Percentiles rank a stretch among this genome's conserved stretches.
phyloP scores from a whole-genome alignment of 1,139 yeast species.

The Lodderomyces elongisporus region DNA sequence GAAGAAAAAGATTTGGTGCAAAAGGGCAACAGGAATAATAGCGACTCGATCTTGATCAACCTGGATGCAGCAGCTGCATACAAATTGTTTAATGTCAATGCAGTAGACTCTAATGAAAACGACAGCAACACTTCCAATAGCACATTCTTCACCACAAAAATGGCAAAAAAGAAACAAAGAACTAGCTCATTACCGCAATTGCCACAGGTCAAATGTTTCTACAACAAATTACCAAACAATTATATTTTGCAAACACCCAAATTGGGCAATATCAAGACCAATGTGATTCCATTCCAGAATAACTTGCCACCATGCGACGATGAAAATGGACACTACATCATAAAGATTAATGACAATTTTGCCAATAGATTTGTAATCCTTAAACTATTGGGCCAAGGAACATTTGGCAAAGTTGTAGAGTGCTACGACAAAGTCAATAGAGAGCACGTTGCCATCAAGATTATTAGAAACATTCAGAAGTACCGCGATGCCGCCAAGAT shows the following conservation, averaged over 20 bases:
- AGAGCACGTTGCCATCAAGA: slow-evolving; percentile 81
- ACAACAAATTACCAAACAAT: slow-evolving; percentile 35
- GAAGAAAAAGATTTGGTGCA: slow-evolving; percentile 31
- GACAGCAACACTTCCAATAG: not conserved
- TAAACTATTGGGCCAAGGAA: slow-evolving; percentile 87
- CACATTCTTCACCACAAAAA: too few species aligned
- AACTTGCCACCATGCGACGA: slow-evolving; percentile 56
- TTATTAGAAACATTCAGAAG: slow-evolving; percentile 75
- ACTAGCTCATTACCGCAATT: slow-evolving; percentile 70
- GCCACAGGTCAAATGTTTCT: slow-evolving; percentile 48
- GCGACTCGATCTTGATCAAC: slow-evolving; percentile 36
- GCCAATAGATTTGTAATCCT: slow-evolving; percentile 65
- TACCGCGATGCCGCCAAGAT: slow-evolving; percentile 83
- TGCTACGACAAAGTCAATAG: slow-evolving; percentile 56
- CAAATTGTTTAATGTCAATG: slow-evolving; percentile 39
- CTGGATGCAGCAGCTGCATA: slow-evolving; percentile 42
- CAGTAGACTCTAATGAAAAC: slow-evolving; percentile 7
- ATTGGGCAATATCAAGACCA: slow-evolving; percentile 40
- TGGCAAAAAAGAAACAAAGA: slow-evolving; percentile 54
- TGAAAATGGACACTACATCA: slow-evolving; percentile 79
- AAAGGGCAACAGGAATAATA: slow-evolving; percentile 29
- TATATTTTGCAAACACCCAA: slow-evolving; percentile 38
- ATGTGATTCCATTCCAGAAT: slow-evolving; percentile 35
- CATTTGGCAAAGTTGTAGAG: slow-evolving; percentile 91
- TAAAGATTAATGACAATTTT: slow-evolving; percentile 53